Percentiles rank a stretch among this genome's conserved stretches.
Conservation (phyloP, 441 rosid genomes). For the Jatropha podagrica region DNA sequence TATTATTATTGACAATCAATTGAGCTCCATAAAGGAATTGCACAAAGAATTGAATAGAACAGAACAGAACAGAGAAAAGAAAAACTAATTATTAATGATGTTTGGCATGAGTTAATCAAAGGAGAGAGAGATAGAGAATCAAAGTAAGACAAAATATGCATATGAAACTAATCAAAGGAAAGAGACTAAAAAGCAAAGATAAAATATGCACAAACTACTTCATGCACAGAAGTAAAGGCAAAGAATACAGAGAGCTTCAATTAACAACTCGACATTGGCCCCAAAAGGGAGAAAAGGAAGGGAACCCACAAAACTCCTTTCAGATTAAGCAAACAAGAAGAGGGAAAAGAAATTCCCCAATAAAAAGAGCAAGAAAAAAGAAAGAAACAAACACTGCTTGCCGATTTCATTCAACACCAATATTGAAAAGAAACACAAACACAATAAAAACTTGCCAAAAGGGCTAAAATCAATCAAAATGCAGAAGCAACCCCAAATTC, state of each 20-base stretch:
- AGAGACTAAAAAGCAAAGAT: constrained; percentile 6
- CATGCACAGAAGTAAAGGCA: background rate
- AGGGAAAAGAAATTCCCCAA: constrained; percentile 2
- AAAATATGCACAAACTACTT: constrained; percentile 7
- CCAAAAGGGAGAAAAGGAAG: constrained; percentile 18
- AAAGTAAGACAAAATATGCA: constrained; percentile 21
- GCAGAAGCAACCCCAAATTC: background rate
- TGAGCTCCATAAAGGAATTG: constrained; percentile 16
- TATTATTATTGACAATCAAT: constrained; percentile 23
- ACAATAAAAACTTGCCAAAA: background rate
- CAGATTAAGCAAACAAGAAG: constrained; percentile 12
- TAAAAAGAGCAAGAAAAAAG: background rate
- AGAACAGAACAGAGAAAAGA: background rate
- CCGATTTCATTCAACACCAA: constrained; percentile 15
- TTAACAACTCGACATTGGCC: constrained; percentile 21
- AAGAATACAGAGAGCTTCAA: constrained; percentile 16
- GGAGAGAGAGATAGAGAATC: constrained; percentile 18
- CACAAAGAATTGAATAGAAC: constrained; percentile 23
- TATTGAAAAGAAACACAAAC: background rate
- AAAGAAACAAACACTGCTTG: background rate
- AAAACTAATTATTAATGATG: constrained; percentile 9
- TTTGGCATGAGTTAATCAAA: constrained; percentile 13
- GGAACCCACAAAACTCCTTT: constrained; percentile 32
- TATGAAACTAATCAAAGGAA: constrained; percentile 6
- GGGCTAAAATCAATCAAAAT: constrained; percentile 4